These are phyloP conservation scores for Anthracocystis panici-leucophaei DNA, from an alignment of 1,284 basidiomycete genomes.

Conservation along the genomic window DNA sequence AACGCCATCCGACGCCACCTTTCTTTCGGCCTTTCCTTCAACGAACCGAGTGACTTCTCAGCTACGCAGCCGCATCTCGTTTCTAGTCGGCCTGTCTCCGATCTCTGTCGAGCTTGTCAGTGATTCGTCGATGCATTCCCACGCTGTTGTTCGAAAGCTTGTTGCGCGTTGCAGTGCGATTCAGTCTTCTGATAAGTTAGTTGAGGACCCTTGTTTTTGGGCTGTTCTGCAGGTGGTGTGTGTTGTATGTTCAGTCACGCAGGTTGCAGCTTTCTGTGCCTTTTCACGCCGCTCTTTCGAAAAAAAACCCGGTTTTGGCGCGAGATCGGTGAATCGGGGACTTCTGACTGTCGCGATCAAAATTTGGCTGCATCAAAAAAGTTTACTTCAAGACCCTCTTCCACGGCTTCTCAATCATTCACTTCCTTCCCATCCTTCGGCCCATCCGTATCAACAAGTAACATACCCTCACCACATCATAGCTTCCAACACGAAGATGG, in stretches of 20 bases:
- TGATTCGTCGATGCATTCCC: not conserved
- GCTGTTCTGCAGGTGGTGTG: not conserved
- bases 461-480: not conserved
- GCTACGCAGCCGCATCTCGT: not conserved
- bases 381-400: slow-evolving; percentile 1
- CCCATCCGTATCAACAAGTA: not conserved
- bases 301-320: not conserved
- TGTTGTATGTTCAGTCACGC: too few relatives aligned
- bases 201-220: slow-evolving; percentile 1
- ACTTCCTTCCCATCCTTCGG: not conserved
- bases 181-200: not conserved
- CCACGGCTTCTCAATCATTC: not conserved
- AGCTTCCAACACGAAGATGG: slow-evolving; percentile 15
- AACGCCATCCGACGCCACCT: slow-evolving; percentile 9
- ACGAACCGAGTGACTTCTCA: not conserved
- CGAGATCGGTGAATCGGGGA: slow-evolving; percentile 14
- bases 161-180: not conserved
- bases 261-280: not conserved
- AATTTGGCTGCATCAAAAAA: slow-evolving; percentile 21
- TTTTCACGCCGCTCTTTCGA: slow-evolving; percentile 5
- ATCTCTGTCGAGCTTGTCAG: not conserved
- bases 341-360: slow-evolving; percentile 12
- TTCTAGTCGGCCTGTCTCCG: not conserved
- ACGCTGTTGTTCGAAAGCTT: not conserved
- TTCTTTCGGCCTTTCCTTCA: slow-evolving; percentile 1